Evolutionary conservation across 176 grass and related monocot species (phyloP), one percentile per base, ranked within the genome.

Genomic region (Triticum dicoccoides): DNA sequence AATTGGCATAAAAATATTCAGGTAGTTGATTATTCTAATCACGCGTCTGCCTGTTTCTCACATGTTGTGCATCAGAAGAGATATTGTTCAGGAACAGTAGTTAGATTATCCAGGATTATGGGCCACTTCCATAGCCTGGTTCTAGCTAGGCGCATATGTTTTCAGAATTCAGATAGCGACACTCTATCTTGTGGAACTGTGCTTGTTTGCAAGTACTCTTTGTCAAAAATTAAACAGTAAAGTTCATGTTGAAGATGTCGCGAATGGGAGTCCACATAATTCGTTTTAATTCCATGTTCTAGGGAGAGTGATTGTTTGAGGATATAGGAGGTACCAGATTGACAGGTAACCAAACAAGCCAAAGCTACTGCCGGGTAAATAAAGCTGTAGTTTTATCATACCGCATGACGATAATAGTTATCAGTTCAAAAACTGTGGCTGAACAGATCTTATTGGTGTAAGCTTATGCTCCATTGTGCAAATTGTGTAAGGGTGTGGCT

Each of bases 11-110:
- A 21, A 29, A 66, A 47, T 51, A 35, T 67, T 27, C 45, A 75
- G 20, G 15, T 20, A 33, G 15, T n/a, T 87, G 73, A 83, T 87
- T 86, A 83, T 73, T 87, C 14, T 76, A 84, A 47, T 39, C 29
- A 79, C 15, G 76, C 61, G 12, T 17, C 61, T 75, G 47, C 76
- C 85, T 91, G 63, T 82, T 88, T 72, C 77, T 81, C 64, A 29
- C 86, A 78, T 78, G 82, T 83, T 71, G 38, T 75, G 38, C 32
- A 42, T 81, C 42, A 11, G 3, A 3, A 47, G 44, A 47, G 44
- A 56, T 81, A 33, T 65, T 78, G 70, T 81, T 45, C 23, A 54
- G 42, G 5, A 24, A 82, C 33, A 45, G 29, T 88, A 72, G 24
- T 33, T 85, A 76, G 61, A 70, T 69, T 75, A 17, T 75, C 80